Percentiles rank a stretch among this genome's conserved stretches.
Conservation (phyloP, 2,329 filamentous ascomycete genomes). For the Fusarium sp. region DNA sequence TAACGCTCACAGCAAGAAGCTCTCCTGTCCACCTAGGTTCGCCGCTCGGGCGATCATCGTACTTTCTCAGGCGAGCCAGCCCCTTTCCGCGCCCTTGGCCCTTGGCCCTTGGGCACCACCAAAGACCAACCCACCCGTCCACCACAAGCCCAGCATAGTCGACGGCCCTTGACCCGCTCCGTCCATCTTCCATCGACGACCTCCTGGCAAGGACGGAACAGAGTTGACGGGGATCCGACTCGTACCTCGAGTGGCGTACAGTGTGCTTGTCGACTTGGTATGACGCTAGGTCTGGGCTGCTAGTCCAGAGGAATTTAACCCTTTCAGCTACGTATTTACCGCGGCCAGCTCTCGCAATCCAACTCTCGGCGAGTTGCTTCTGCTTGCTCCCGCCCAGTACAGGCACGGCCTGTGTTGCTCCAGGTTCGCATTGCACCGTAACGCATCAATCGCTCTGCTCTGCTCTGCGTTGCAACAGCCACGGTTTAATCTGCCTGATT, state of each 20-base stretch:
- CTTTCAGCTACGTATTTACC: conserved; percentile 42
- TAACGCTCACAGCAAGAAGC: conserved; percentile 15
- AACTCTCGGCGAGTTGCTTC: conserved; percentile 20
- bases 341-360: conserved; percentile 30
- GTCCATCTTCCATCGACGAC: conserved; percentile 19
- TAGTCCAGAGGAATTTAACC: conserved; percentile 48
- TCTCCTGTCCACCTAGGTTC: conserved; percentile 14
- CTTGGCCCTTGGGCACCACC: conserved; percentile 33
- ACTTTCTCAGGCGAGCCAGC: conserved; percentile 37
- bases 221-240: conserved; percentile 39
- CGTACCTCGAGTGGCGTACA: conserved; percentile 36
- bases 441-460: conserved; percentile 24
- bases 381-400: conserved; percentile 7
- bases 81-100: conserved; percentile 40
- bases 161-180: conserved; percentile 40
- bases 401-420: conserved; percentile 14
- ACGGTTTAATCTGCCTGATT: conserved; percentile 27
- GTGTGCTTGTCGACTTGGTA: conserved; percentile 42
- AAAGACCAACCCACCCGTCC: conserved; percentile 14
- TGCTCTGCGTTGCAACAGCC: conserved; percentile 31
- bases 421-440: conserved; percentile 21
- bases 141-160: conserved; percentile 32
- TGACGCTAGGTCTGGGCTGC: conserved; percentile 48
- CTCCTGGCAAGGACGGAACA: conserved; percentile 29
- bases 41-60: conserved; percentile 37